A percentile compares a stretch with the other conserved stretches of the same genome.
Conservation (phyloP, 495 filamentous ascomycete species). For the Amphirosellinia nigrospora region DNA sequence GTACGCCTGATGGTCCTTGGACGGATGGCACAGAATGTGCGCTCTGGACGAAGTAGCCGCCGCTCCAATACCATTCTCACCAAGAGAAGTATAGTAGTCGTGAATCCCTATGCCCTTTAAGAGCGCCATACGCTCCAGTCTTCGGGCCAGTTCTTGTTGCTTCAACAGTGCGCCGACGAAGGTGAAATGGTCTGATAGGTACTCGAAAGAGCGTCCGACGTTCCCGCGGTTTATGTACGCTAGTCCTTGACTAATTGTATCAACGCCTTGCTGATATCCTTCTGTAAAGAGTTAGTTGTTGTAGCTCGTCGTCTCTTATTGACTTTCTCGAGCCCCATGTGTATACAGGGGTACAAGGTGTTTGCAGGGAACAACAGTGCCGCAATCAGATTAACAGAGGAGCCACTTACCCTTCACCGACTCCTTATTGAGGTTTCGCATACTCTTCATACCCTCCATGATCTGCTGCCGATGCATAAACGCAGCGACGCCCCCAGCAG, state of each 20-base stretch:
- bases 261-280: conserved; percentile 52
- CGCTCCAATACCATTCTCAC: conserved; percentile 60
- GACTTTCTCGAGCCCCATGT: background rate
- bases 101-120: conserved; percentile 48
- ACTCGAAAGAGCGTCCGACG: conserved; percentile 54
- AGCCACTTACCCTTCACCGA: conserved; percentile 34
- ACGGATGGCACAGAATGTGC: conserved; percentile 57
- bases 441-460: conserved; percentile 58
- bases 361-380: background rate
- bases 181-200: conserved; percentile 54
- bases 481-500: conserved; percentile 84
- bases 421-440: conserved; percentile 47
- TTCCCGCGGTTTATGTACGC: conserved; percentile 57
- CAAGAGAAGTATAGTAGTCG: conserved; percentile 48
- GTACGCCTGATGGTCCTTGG: conserved; percentile 42
- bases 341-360: background rate
- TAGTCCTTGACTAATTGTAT: conserved; percentile 54
- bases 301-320: too few species aligned
- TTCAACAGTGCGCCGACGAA: conserved; percentile 54
- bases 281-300: conserved; percentile 23
- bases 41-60: conserved; percentile 59
- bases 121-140: conserved; percentile 49
- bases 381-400: background rate
- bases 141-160: conserved; percentile 46
- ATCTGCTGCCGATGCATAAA: conserved; percentile 81